Base-by-base conservation (phyloP, 129 eudicot genomes). In the Oenanthe sinensis region DNA sequence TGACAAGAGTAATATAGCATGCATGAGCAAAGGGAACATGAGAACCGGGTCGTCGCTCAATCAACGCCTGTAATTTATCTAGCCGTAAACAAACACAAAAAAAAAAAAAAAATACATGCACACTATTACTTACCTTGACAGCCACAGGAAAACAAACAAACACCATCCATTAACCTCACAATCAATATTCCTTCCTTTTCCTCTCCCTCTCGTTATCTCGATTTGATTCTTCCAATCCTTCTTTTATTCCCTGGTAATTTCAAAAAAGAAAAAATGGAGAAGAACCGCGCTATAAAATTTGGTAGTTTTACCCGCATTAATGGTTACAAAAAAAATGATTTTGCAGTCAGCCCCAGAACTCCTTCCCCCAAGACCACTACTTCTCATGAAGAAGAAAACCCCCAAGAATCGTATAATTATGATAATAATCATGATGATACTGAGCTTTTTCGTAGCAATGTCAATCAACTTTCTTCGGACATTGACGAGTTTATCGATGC, bases 401-500 rank as follows among this genome's bases (percentile, higher is more conserved):
- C 26, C 42, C 10, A 81, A 77, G 55, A 75, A 78, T 70, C 75
- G 20, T 47, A 28, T 16, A 22, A 33, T 39, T 39, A 39, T 49
- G 48, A 76, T 4, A 74, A 73, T 24, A 6, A 72, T 12, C 5
- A 42, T 6, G n/a, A 42, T 22, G 26, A 16, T 20, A 71, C n/a
- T n/a, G 22, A 68, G 42, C 22, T 10, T 33, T 62, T 62, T 26
- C 5, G 37, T 24, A 8, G 37, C 70, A 71, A 77, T 37, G n/a
- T 79, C 22, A 44, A 77, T 16, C 82, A 87, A 33, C 73, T 85
- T 36, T 76, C 82, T 0, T 22, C 62, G 2, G 86, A 86, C 14
- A 82, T 88, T 20, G 97, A 93, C 63, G 77, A 16, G 22, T 84
- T 85, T 75, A 81, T 80, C 15, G 48, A 86, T 19, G 78, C 82